Conservation (phyloP, 2,329 filamentous ascomycete genomes). For the Nemania sp. region DNA sequence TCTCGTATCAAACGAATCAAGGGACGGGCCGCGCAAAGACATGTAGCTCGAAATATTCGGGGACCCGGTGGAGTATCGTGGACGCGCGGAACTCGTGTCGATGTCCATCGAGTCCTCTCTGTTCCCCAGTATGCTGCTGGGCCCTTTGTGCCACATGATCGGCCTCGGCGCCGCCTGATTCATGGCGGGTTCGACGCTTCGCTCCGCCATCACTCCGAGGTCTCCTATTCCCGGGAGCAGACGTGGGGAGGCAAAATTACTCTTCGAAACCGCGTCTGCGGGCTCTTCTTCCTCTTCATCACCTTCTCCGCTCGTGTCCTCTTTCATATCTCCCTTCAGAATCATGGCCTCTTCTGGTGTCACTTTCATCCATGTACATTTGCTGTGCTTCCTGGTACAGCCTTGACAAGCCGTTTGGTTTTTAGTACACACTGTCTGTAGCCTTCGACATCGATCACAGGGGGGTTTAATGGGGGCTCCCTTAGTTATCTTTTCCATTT, state of each 20-base stretch:
- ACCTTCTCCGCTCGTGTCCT: conserved; percentile 35
- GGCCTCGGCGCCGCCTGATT: conserved; percentile 32
- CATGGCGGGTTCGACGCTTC: conserved; percentile 30
- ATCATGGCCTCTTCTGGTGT: conserved; percentile 65
- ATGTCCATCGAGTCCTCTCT: conserved; percentile 39
- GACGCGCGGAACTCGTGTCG: conserved; percentile 34
- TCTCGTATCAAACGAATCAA: conserved; percentile 33
- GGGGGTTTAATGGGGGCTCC: conserved; percentile 78
- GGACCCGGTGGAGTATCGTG: conserved; percentile 23
- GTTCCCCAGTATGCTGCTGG: conserved; percentile 24
- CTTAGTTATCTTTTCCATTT: conserved; percentile 74
- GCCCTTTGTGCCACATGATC: conserved; percentile 39
- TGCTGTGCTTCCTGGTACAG: conserved; percentile 88
- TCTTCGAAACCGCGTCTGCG: conserved; percentile 29
- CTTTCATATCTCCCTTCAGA: conserved; percentile 41
- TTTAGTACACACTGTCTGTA: conserved; percentile 82
- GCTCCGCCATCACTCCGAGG: conserved; percentile 30
- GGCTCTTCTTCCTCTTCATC: conserved; percentile 38
- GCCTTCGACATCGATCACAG: conserved; percentile 78
- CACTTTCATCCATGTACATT: conserved; percentile 84
- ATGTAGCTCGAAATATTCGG: conserved; percentile 28
- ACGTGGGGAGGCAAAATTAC: conserved; percentile 27
- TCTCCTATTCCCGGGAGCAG: conserved; percentile 29
- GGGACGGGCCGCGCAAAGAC: conserved; percentile 8
- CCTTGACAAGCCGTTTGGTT: conserved; percentile 84